These are phyloP conservation scores for Astragalus membranaceus DNA, from an alignment of 306 rosid genomes.

Conservation along the genomic window DNA sequence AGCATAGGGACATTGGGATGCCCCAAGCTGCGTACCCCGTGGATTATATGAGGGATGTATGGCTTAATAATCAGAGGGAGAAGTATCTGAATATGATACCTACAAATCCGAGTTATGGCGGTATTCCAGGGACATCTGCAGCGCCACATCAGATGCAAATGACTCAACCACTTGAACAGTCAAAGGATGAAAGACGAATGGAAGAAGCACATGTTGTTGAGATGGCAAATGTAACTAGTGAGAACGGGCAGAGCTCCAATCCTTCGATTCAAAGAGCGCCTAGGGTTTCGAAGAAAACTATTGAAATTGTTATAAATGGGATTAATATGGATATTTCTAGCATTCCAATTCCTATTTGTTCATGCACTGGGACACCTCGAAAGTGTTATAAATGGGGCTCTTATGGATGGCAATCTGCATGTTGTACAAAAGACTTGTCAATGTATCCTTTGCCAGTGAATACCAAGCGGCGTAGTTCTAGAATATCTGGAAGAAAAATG, in stretches of 20 bases:
- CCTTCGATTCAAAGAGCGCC: conserved; percentile 58
- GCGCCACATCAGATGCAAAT: conserved; percentile 63
- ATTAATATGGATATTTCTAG: conserved; percentile 75
- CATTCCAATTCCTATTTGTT: conserved; percentile 85
- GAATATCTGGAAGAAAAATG: conserved; percentile 99
- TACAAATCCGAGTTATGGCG: conserved; percentile 40
- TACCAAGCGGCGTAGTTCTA: conserved; percentile 89
- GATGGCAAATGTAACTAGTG: conserved; percentile 46
- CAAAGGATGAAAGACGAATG: conserved; percentile 51
- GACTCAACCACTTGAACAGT: conserved; percentile 45
- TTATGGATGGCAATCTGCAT: conserved; percentile 99
- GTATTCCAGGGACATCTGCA: conserved; percentile 56
- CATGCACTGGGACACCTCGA: conserved; percentile 83
- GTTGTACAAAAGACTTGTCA: conserved; percentile 88
- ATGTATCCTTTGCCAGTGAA: conserved; percentile 93
- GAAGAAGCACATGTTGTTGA: conserved; percentile 56
- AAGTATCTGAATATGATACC: conserved; percentile 71
- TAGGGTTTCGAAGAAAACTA: conserved; percentile 58
- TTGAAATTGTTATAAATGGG: conserved; percentile 79
- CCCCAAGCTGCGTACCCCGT: conserved; percentile 55
- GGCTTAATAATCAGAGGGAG: conserved; percentile 76
- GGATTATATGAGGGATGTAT: conserved; percentile 74
- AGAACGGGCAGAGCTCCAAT: conserved; percentile 64
- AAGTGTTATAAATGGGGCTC: conserved; percentile 97
- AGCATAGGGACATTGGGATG: conserved; percentile 58